Conservation (phyloP, 805 yeast species). For the Metschnikowia anglica region DNA sequence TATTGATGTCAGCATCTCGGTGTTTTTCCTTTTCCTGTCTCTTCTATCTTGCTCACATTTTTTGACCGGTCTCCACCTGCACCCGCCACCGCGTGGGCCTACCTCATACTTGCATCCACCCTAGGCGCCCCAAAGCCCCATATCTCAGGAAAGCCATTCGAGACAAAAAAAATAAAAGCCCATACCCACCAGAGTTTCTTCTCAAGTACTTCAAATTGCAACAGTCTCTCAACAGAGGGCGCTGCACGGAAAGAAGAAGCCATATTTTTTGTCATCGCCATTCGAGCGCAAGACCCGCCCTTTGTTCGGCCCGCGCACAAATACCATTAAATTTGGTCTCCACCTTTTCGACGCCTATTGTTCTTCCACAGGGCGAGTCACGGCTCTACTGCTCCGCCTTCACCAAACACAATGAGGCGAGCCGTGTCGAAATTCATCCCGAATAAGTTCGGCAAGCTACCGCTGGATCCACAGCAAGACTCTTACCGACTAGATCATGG, state of each 20-base stretch:
- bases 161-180: too few relatives aligned
- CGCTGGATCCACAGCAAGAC: conserved; percentile 13
- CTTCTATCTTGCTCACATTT: not conserved
- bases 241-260: too few relatives aligned
- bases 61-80: not conserved
- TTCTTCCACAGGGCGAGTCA: conserved; percentile 7
- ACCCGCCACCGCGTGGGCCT: not conserved
- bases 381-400: conserved; percentile 8
- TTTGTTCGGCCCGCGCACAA: not conserved
- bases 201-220: too few relatives aligned
- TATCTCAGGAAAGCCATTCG: too few relatives aligned
- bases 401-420: conserved; percentile 40
- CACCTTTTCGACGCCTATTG: not conserved
- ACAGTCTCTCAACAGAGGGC: too few relatives aligned
- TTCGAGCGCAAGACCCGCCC: not conserved
- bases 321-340: not conserved
- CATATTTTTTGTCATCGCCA: too few relatives aligned
- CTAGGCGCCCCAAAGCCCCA: too few relatives aligned
- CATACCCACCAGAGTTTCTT: too few relatives aligned
- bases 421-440: conserved; percentile 51
- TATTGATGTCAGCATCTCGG: not conserved
- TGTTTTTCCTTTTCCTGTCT: not conserved
- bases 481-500: conserved; percentile 35
- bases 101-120: not conserved
- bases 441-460: conserved; percentile 12